These are phyloP conservation scores for Miamiensis avidus DNA, from an alignment of 169 alveolate species.

Conservation along the genomic window DNA sequence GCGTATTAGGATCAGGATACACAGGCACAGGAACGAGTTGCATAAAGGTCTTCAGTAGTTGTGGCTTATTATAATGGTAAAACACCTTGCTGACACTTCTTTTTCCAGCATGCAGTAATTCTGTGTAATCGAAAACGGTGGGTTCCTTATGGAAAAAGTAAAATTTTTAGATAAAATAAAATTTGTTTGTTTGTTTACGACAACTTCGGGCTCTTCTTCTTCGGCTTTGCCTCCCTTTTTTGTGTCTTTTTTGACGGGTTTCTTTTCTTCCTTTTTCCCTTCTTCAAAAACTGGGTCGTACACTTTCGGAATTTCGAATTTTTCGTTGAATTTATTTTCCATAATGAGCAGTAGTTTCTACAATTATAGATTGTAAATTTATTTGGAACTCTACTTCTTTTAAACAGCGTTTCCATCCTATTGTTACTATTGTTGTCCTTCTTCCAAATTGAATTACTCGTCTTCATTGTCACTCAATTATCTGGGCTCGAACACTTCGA, in stretches of 20 bases:
- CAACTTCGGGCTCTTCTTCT: slow-evolving; percentile 66
- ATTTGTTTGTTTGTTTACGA: no score
- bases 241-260: slow-evolving; percentile 50
- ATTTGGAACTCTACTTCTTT: no score
- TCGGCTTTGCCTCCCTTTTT: slow-evolving; percentile 55
- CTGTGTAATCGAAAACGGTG: slow-evolving; percentile 50
- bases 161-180: no score
- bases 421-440: neutral
- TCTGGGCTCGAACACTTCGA: slow-evolving; percentile 25
- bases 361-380: neutral
- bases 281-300: slow-evolving; percentile 51
- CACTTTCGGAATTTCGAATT: slow-evolving; percentile 22
- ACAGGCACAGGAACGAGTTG: slow-evolving; percentile 72
- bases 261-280: slow-evolving; percentile 53
- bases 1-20: slow-evolving; percentile 81
- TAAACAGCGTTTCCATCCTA: neutral
- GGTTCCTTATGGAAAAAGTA: slow-evolving; percentile 38
- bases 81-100: slow-evolving; percentile 51
- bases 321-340: slow-evolving; percentile 30
- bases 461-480: no score
- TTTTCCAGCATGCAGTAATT: slow-evolving; percentile 42
- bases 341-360: neutral
- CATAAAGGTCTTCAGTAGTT: slow-evolving; percentile 45
- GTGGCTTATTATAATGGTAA: slow-evolving; percentile 35
- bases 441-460: slow-evolving; percentile 14